Percentiles rank a stretch among this genome's conserved stretches.
Evolutionary conservation across 805 yeast genomes (phyloP).

Genomic region (Candida michaelii): DNA sequence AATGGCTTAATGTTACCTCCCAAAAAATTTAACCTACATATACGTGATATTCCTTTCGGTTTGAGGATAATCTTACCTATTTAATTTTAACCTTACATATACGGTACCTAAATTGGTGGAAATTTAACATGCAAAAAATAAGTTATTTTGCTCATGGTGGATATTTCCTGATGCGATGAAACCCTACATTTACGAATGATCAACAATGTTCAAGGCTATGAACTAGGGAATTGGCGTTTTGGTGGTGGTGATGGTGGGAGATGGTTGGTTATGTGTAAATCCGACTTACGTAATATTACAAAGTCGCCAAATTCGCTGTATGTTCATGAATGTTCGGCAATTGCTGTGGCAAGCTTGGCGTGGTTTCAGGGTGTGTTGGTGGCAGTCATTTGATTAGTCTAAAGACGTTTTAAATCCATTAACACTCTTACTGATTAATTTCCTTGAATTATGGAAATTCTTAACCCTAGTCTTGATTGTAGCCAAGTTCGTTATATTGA

Average conservation of each 20-base stretch:
- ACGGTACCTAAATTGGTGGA: too few relatives aligned
- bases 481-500: slow-evolving; percentile 10
- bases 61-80: too few relatives aligned
- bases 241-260: too few relatives aligned
- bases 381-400: too few relatives aligned
- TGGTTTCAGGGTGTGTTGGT: too few relatives aligned
- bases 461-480: slow-evolving; percentile 10
- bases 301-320: too few relatives aligned
- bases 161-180: not conserved
- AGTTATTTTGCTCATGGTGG: not conserved
- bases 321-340: too few relatives aligned
- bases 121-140: not conserved
- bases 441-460: slow-evolving; percentile 12
- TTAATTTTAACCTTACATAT: too few relatives aligned
- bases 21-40: not conserved
- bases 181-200: not conserved
- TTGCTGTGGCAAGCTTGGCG: too few relatives aligned
- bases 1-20: not conserved
- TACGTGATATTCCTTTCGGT: not conserved
- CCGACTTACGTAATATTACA: too few relatives aligned
- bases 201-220: not conserved
- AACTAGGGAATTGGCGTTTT: too few relatives aligned
- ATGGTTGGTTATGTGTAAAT: too few relatives aligned
- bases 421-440: slow-evolving; percentile 11
- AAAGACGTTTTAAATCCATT: slow-evolving; percentile 5